Evolutionary conservation across 306 rosid genomes (phyloP), one percentile per base, ranked within the genome.

Genomic region (Quercus cerris): DNA sequence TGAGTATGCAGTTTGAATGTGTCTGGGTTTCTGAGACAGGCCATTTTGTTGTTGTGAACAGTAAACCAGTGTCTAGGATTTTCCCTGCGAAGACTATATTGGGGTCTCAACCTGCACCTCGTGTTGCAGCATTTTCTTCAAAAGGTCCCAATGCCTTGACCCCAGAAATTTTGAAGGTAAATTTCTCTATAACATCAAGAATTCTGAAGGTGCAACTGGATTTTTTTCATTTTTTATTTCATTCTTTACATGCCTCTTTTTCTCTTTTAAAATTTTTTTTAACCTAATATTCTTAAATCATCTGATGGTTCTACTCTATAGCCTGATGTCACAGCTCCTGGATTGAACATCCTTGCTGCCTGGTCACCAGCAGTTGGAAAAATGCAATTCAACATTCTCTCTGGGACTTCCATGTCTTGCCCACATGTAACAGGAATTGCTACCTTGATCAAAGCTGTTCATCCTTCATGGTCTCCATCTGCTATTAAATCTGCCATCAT

Each of bases 381-480:
- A 74, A 75, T 67, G 79, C 85, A 75, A 71, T 92, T 85, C 82
- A 90, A 90, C 85, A 84, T 92, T 73, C 80, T 81, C 52, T 92
- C 94, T 38, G 94, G 97, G 70, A 92, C 97, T 75, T 92, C 97
- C 69, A 92, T 92, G 97, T 78, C 97, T 66, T 92, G 97, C 86
- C 97, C 97, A 59, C 97, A 92, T 86, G 87, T 87, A 71, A 85
- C 97, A n/a, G 97, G 97, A 80, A 92, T 92, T 56, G 94, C 97
- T 30, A 22, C 91, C 52, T 86, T 92, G 80, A 82, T 92, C 74
- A 92, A 90, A 88, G 90, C 97, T 5, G 90, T 76, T 63, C 81
- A 90, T 88, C 97, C 94, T 71, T 84, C 90, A 28, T 92, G 94
- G 94, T 90, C 97, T 68, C 90, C 93, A 0, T 81, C 94, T 52